These are phyloP conservation scores for Apophysomyces ossiformis DNA, from an alignment of 371 early-diverging fungal species.

Conservation along the genomic window DNA sequence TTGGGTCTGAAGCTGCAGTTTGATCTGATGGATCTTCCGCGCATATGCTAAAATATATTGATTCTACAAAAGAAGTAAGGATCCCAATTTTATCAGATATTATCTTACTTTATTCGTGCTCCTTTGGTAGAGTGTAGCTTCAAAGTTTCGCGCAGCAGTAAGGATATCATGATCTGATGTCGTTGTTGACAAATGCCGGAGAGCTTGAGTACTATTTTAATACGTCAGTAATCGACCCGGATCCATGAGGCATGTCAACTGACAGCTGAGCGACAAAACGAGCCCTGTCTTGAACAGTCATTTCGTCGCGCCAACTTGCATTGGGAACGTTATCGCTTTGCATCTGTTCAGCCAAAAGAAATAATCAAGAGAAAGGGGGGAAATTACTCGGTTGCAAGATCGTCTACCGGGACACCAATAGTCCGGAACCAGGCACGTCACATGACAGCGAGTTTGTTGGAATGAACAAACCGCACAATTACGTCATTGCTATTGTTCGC, in stretches of 20 bases:
- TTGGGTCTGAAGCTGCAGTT: slow-evolving; percentile 21
- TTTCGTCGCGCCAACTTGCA: slow-evolving; percentile 49
- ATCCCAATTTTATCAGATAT: too few relatives aligned
- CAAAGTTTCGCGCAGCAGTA: slow-evolving; percentile 47
- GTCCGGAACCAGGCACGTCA: too few relatives aligned
- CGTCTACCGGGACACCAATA: too few relatives aligned
- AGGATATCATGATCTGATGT: slow-evolving; percentile 44
- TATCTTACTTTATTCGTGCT: slow-evolving; percentile 49
- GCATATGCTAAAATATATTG: slow-evolving; percentile 46
- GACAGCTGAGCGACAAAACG: slow-evolving; percentile 47
- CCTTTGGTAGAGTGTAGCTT: slow-evolving; percentile 36
- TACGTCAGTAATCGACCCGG: not conserved
- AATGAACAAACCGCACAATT: too few relatives aligned
- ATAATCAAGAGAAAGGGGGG: not conserved
- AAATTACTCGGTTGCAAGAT: too few relatives aligned
- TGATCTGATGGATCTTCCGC: slow-evolving; percentile 44
- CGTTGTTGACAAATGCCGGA: slow-evolving; percentile 40
- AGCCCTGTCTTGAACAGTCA: slow-evolving; percentile 42
- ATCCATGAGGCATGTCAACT: slow-evolving; percentile 14
- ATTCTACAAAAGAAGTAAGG: slow-evolving; percentile 29
- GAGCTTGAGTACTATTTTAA: slow-evolving; percentile 34
- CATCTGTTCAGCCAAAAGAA: not conserved
- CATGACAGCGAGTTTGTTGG: too few relatives aligned
- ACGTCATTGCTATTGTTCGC: too few relatives aligned
- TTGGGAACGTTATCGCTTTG: slow-evolving; percentile 25